Evolutionary conservation across 2,329 filamentous ascomycete genomes (phyloP).

Genomic region (Pestalotiopsis sp.): DNA sequence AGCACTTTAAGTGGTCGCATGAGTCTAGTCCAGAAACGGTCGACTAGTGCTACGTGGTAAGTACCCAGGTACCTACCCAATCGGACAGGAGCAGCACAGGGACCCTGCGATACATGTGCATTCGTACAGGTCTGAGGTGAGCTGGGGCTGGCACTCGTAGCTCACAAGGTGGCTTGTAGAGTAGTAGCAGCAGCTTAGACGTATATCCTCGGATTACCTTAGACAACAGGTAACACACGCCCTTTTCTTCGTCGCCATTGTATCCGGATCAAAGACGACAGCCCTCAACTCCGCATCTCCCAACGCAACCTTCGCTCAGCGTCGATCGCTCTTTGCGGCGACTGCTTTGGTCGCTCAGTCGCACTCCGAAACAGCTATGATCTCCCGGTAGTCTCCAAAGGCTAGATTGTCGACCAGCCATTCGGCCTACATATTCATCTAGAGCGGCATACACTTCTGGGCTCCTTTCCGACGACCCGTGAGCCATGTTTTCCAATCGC

Average conservation of each 20-base stretch:
- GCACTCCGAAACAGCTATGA: conserved; percentile 44
- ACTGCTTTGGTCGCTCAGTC: conserved; percentile 21
- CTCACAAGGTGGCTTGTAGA: conserved; percentile 8
- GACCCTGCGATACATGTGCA: background rate
- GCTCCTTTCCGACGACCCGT: conserved; percentile 22
- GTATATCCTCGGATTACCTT: background rate
- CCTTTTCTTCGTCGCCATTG: background rate
- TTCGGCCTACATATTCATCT: conserved; percentile 29
- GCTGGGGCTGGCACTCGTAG: background rate
- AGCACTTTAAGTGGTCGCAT: background rate
- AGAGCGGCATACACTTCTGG: background rate
- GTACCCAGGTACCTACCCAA: background rate
- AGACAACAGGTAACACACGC: background rate
- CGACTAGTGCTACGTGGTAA: background rate
- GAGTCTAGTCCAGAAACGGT: background rate
- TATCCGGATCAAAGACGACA: background rate
- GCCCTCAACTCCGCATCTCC: background rate
- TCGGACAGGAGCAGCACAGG: background rate
- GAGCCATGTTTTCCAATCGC: conserved; percentile 60
- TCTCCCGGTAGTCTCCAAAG: conserved; percentile 47
- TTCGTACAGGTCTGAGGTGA: background rate
- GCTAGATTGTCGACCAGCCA: conserved; percentile 37
- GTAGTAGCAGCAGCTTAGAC: background rate
- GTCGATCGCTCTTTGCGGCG: background rate
- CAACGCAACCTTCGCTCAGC: background rate